phyloP scores from a whole-genome alignment of 495 filamentous ascomycete genomes.

The Penicillium psychrofluorescens region DNA sequence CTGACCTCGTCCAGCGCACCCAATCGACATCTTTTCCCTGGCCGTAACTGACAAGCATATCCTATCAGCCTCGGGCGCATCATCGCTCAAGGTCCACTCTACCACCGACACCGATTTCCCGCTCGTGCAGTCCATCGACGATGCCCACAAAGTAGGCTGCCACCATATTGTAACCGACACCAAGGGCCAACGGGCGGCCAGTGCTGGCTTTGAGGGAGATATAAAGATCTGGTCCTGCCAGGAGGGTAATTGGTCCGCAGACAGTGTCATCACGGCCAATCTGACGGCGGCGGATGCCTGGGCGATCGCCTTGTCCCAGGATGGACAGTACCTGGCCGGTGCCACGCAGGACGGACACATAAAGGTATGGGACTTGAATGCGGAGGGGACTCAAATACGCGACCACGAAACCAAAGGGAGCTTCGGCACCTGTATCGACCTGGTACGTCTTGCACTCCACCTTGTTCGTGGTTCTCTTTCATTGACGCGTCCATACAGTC shows the following conservation, averaged over 20 bases:
- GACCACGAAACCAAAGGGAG: conserved; percentile 86
- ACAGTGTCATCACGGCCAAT: conserved; percentile 25
- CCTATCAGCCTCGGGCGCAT: conserved; percentile 76
- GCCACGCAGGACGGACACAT: conserved; percentile 79
- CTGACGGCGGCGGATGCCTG: conserved; percentile 53
- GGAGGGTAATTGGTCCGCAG: conserved; percentile 47
- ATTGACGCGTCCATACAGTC: conserved; percentile 36
- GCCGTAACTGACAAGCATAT: conserved; percentile 71
- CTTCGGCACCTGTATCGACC: conserved; percentile 82
- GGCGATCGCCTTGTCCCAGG: conserved; percentile 76
- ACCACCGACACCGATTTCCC: conserved; percentile 63
- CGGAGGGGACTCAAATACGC: conserved; percentile 50
- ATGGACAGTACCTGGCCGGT: conserved; percentile 74
- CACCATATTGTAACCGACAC: conserved; percentile 74
- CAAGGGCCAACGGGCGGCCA: conserved; percentile 65
- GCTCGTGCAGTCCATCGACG: conserved; percentile 64
- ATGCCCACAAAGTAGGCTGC: conserved; percentile 76
- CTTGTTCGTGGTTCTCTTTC: not conserved
- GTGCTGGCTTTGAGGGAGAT: conserved; percentile 81
- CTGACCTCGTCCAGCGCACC: conserved; percentile 57
- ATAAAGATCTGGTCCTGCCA: conserved; percentile 67
- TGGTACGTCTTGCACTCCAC: conserved; percentile 40
- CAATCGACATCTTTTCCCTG: conserved; percentile 82
- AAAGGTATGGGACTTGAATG: conserved; percentile 73
- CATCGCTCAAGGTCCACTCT: conserved; percentile 68